A percentile compares a stretch with the other conserved stretches of the same genome.
These are phyloP conservation scores for Sergeia podlipaevii DNA, from an alignment of 208 protist species.

Conservation along the genomic window DNA sequence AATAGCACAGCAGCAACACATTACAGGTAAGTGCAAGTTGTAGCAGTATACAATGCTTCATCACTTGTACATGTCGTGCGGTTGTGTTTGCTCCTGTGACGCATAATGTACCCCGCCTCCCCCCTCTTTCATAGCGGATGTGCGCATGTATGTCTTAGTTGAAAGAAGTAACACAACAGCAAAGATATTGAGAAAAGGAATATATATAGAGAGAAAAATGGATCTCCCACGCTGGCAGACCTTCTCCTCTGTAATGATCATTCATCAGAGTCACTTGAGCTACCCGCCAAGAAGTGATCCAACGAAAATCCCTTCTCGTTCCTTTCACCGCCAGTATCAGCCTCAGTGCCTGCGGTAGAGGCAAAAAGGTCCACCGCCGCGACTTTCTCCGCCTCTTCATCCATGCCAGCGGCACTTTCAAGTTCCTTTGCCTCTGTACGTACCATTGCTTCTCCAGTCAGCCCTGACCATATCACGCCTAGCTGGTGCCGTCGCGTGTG, in stretches of 20 bases:
- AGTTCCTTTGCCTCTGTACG: slow-evolving; percentile 7
- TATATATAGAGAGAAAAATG: too few relatives aligned
- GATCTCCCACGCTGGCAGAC: too few relatives aligned
- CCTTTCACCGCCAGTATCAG: background rate
- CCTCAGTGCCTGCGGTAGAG: background rate
- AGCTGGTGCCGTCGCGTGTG: slow-evolving; percentile 45
- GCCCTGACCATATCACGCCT: slow-evolving; percentile 30
- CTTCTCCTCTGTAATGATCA: background rate
- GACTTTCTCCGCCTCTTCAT: slow-evolving; percentile 3
- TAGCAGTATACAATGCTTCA: too few relatives aligned
- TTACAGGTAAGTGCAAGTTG: too few relatives aligned
- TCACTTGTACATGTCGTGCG: too few relatives aligned
- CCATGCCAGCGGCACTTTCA: slow-evolving; percentile 6
- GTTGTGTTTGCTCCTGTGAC: too few relatives aligned
- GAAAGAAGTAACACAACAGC: too few relatives aligned
- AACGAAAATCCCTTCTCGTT: slow-evolving; percentile 2
- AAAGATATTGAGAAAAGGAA: too few relatives aligned
- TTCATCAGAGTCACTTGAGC: background rate
- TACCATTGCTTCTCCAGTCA: slow-evolving; percentile 39
- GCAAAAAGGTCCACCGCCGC: slow-evolving; percentile 13
- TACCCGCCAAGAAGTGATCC: slow-evolving; percentile 4
- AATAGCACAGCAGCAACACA: background rate
- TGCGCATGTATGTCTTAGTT: too few relatives aligned
- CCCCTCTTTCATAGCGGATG: too few relatives aligned
- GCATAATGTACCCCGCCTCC: too few relatives aligned